A percentile compares a stretch with the other conserved stretches of the same genome.
phyloP scores from a whole-genome alignment of 208 protist species.

The Leishmania braziliensis region DNA sequence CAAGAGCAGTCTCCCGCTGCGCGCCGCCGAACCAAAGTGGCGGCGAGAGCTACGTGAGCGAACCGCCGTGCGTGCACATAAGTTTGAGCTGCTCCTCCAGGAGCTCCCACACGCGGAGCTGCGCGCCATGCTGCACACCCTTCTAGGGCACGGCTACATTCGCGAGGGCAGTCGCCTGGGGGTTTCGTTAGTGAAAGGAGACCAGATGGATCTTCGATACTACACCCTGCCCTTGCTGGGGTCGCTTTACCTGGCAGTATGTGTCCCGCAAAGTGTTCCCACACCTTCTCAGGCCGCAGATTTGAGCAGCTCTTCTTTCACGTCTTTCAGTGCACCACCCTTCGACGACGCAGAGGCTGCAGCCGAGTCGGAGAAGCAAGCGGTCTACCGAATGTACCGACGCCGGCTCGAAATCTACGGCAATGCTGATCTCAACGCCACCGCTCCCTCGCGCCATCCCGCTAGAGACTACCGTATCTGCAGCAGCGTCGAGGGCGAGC shows the following conservation, averaged over 20 bases:
- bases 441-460: background rate
- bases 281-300: background rate
- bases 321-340: background rate
- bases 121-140: constrained; percentile 35
- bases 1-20: constrained; percentile 25
- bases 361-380: constrained; percentile 19
- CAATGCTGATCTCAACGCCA: constrained; percentile 19
- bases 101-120: constrained; percentile 69
- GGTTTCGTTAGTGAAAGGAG: constrained; percentile 36
- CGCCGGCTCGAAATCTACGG: constrained; percentile 31
- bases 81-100: constrained; percentile 70
- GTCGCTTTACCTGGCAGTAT: constrained; percentile 61
- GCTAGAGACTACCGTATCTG: background rate
- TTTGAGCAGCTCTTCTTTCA: background rate
- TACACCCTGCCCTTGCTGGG: constrained; percentile 67
- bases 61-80: constrained; percentile 71
- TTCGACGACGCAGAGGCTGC: background rate
- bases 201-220: constrained; percentile 71
- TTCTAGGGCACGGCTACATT: constrained; percentile 60
- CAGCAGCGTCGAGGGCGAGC: background rate
- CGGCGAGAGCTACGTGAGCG: constrained; percentile 41
- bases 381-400: constrained; percentile 33
- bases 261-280: background rate
- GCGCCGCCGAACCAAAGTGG: constrained; percentile 55
- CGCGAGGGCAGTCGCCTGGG: constrained; percentile 40